phyloP scores from a whole-genome alignment of 139 green algal genomes.

The Chlorella sp. region DNA sequence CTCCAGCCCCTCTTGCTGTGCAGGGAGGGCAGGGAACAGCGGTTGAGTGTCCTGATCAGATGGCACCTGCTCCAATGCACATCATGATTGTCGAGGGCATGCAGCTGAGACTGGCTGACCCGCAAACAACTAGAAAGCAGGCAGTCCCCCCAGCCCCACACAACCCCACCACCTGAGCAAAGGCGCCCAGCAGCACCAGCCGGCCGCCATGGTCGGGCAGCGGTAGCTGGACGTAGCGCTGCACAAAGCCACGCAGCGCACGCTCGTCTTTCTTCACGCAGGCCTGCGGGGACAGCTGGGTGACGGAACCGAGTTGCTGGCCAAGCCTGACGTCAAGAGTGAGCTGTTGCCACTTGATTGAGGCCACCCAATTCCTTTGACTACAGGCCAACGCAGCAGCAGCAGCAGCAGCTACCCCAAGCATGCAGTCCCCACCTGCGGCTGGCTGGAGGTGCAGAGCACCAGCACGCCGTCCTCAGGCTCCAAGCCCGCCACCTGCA shows the following conservation, averaged over 20 bases:
- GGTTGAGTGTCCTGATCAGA: too few species aligned
- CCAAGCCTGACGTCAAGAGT: too few species aligned
- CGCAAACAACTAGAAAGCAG: neutral
- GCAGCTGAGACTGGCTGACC: too few species aligned
- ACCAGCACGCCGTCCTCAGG: slow-evolving; percentile 60
- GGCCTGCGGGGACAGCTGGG: neutral
- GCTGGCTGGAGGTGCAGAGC: slow-evolving; percentile 67
- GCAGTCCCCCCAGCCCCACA: neutral
- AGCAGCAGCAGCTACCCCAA: neutral
- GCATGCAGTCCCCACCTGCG: slow-evolving; percentile 48
- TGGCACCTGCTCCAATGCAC: too few species aligned
- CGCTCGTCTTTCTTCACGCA: slow-evolving; percentile 85
- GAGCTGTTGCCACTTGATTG: too few species aligned
- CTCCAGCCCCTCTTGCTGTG: neutral
- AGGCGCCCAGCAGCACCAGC: neutral
- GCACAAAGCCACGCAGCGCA: slow-evolving; percentile 82
- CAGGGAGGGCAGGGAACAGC: neutral
- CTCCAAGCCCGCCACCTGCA: slow-evolving; percentile 57
- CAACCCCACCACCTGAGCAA: slow-evolving; percentile 20
- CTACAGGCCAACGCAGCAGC: neutral
- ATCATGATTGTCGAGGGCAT: too few species aligned
- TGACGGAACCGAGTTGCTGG: too few species aligned
- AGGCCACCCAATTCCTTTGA: too few species aligned
- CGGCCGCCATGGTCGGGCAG: slow-evolving; percentile 87
- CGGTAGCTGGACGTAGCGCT: slow-evolving; percentile 83